Evolutionary conservation across 331 rosid genomes (phyloP).

Genomic region (Saraca asoca): DNA sequence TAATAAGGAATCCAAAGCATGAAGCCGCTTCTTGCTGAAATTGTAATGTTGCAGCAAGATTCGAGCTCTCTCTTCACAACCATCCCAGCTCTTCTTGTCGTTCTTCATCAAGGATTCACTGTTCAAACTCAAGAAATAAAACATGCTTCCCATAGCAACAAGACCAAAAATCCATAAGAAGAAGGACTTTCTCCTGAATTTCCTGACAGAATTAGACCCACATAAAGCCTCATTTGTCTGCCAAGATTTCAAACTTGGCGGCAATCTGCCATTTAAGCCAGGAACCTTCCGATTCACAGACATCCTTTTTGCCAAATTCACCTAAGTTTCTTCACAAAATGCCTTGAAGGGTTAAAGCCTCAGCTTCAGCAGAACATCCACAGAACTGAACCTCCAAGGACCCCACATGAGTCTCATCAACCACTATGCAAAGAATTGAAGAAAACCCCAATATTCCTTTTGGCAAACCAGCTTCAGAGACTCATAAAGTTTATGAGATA

Average conservation of each 20-base stretch:
- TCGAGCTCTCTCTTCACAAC: constrained; percentile 54
- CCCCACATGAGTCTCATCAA: constrained; percentile 32
- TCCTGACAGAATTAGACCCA: constrained; percentile 50
- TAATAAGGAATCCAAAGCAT: constrained; percentile 56
- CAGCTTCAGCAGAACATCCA: constrained; percentile 48
- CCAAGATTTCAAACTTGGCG: constrained; percentile 51
- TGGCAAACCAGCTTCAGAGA: constrained; percentile 35
- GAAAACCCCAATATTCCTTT: constrained; percentile 28
- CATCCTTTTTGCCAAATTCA: constrained; percentile 55
- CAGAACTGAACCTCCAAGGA: constrained; percentile 44
- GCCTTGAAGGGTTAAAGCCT: constrained; percentile 41
- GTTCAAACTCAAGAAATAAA: constrained; percentile 50
- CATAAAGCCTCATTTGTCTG: constrained; percentile 56
- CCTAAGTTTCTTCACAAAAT: constrained; percentile 36
- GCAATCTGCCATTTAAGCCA: constrained; percentile 62
- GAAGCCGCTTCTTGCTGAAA: constrained; percentile 66
- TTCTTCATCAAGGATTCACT: constrained; percentile 37
- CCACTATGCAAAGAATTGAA: constrained; percentile 27
- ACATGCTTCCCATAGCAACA: constrained; percentile 43
- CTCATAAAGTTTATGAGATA: constrained; percentile 38
- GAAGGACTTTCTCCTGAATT: constrained; percentile 51
- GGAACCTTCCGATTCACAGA: constrained; percentile 65
- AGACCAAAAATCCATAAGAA: constrained; percentile 52
- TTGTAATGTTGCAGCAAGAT: constrained; percentile 65
- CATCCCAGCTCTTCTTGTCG: constrained; percentile 41